phyloP scores from a whole-genome alignment of 495 filamentous ascomycete species.

The Bryoglossum gracile region DNA sequence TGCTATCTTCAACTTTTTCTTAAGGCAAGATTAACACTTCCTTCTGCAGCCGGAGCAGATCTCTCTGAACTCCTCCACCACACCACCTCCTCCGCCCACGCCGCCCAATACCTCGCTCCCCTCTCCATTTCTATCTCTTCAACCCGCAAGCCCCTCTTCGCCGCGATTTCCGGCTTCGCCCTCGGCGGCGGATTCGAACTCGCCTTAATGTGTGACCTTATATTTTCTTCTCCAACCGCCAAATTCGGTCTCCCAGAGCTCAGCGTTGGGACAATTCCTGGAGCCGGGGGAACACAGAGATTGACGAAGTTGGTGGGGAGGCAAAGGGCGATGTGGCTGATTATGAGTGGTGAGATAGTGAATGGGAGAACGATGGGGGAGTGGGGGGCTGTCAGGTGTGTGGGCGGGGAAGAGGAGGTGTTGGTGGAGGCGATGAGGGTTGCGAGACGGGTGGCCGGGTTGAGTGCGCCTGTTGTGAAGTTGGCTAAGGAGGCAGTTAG shows the following conservation, averaged over 20 bases:
- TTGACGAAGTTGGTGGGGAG: conserved; percentile 34
- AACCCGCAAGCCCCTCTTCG: conserved; percentile 12
- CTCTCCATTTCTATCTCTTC: too few species aligned
- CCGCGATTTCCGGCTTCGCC: conserved; percentile 6
- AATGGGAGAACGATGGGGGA: background rate
- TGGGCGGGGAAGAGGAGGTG: conserved; percentile 14
- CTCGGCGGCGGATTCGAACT: conserved; percentile 14
- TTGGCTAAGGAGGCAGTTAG: conserved; percentile 25
- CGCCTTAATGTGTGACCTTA: conserved; percentile 33
- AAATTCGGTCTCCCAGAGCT: conserved; percentile 38
- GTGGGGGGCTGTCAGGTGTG: conserved; percentile 21
- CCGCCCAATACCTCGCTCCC: too few species aligned
- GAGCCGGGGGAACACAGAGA: conserved; percentile 37
- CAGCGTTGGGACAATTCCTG: conserved; percentile 37
- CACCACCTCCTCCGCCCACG: too few species aligned
- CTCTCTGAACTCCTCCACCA: too few species aligned
- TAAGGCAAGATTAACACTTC: too few species aligned
- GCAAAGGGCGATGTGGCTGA: conserved; percentile 21
- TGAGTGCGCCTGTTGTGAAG: conserved; percentile 20
- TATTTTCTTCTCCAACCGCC: conserved; percentile 29
- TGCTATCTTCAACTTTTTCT: too few species aligned
- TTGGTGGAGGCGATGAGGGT: conserved; percentile 3
- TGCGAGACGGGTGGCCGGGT: conserved; percentile 21
- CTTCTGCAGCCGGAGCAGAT: too few species aligned
- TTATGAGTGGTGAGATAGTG: background rate